These are phyloP conservation scores for Euphrasia confusa DNA, from an alignment of 257 asterid species.

Conservation along the genomic window DNA sequence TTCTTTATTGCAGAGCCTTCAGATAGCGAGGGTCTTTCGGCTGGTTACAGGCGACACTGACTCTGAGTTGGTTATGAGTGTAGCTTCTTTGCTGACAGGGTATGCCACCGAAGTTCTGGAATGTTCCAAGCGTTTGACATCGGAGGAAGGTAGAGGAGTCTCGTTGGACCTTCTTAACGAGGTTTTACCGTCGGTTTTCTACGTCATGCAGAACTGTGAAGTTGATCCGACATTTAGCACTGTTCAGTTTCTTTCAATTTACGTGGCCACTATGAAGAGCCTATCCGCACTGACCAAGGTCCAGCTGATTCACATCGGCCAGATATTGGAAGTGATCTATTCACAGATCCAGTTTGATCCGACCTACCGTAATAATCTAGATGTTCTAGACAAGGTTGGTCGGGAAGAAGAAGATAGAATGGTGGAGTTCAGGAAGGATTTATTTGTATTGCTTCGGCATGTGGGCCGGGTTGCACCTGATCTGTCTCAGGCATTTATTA, in stretches of 20 bases:
- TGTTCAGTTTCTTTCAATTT: conserved; percentile 83
- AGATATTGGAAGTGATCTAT: conserved; percentile 76
- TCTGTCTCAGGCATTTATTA: conserved; percentile 66
- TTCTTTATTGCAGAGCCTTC: conserved; percentile 65
- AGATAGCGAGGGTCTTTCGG: conserved; percentile 69
- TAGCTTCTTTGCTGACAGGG: conserved; percentile 79
- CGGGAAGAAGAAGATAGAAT: conserved; percentile 86
- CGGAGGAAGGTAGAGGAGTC: conserved; percentile 55
- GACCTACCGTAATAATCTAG: conserved; percentile 56
- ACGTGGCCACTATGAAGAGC: conserved; percentile 83
- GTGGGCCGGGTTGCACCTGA: conserved; percentile 90
- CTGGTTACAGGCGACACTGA: conserved; percentile 57
- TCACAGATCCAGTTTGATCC: conserved; percentile 65
- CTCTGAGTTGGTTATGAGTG: conserved; percentile 55
- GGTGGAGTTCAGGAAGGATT: conserved; percentile 84
- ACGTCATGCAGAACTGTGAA: conserved; percentile 65
- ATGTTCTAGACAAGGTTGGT: conserved; percentile 73
- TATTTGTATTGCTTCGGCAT: conserved; percentile 65
- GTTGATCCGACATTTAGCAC: conserved; percentile 61
- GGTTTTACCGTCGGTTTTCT: conserved; percentile 85
- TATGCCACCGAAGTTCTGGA: conserved; percentile 82
- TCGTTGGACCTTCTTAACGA: conserved; percentile 72
- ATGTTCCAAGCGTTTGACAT: conserved; percentile 61
- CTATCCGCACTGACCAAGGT: conserved; percentile 54
- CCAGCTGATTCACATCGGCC: conserved; percentile 67